Percentiles rank a stretch among this genome's conserved stretches.
Conservation (phyloP, 1,139 yeast genomes). For the Groenewaldozyma auringiensis region DNA sequence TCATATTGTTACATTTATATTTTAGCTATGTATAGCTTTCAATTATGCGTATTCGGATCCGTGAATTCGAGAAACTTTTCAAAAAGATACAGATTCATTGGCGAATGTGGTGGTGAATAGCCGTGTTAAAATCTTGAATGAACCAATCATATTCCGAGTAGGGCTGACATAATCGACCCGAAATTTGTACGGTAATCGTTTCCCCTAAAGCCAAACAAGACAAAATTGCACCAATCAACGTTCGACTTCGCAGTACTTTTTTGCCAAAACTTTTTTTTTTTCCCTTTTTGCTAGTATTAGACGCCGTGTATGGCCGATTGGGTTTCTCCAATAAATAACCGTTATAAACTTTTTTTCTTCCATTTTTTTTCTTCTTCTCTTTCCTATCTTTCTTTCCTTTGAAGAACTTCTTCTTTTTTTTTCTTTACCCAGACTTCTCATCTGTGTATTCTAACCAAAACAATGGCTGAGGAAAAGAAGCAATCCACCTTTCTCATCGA, state of each 20-base stretch:
- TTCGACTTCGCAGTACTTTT: not conserved
- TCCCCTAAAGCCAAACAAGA: not conserved
- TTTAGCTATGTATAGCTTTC: too few species aligned
- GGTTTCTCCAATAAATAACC: not conserved
- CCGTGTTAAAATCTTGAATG: too few species aligned
- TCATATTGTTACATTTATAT: too few species aligned
- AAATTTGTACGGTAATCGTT: not conserved
- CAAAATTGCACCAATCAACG: not conserved
- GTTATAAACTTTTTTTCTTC: not conserved
- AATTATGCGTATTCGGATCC: too few species aligned
- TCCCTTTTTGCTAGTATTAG: too few species aligned
- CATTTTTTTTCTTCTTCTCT: not conserved
- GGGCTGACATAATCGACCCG: too few species aligned
- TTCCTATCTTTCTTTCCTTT: not conserved
- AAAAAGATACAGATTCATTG: too few species aligned
- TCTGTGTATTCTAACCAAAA: constrained; percentile 1
- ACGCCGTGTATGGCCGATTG: too few species aligned
- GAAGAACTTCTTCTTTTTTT: not conserved
- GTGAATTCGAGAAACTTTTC: too few species aligned
- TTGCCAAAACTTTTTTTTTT: not conserved
- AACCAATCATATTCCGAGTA: too few species aligned
- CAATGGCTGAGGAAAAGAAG: constrained; percentile 13
- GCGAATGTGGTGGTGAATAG: too few species aligned
- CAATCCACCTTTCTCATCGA: constrained; percentile 40
- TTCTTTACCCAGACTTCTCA: not conserved